A percentile compares a stretch with the other conserved stretches of the same genome.
phyloP scores from a whole-genome alignment of 768 basidiomycete species.

The Plicaturopsis crispa region DNA sequence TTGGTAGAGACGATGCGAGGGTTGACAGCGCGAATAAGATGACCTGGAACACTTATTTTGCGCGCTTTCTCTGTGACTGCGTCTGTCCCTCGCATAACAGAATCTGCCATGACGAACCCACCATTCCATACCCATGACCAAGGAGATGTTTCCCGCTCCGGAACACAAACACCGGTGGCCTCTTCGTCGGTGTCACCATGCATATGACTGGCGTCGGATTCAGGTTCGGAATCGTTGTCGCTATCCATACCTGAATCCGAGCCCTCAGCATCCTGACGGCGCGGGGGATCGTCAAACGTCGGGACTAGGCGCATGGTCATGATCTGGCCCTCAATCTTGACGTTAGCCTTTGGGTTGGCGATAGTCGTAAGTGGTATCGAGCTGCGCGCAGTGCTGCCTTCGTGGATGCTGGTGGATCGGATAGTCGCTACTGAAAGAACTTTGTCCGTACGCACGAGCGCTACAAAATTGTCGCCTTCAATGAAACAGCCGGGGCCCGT shows the following conservation, averaged over 20 bases:
- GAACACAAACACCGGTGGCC: no score
- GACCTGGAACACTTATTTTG: conserved; percentile 3
- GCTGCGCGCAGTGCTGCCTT: not conserved
- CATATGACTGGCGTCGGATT: no score
- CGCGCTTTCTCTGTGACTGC: conserved; percentile 4
- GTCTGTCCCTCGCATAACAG: conserved; percentile 2
- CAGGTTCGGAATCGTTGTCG: not conserved
- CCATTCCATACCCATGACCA: conserved; percentile 8
- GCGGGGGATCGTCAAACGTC: conserved; percentile 1
- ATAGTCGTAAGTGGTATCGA: conserved; percentile 1
- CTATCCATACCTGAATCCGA: not conserved
- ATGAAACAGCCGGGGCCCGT: conserved; percentile 3
- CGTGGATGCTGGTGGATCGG: conserved; percentile 6
- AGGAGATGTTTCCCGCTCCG: not conserved
- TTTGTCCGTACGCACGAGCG: conserved; percentile 2
- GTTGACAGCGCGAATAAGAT: conserved; percentile 3
- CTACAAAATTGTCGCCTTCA: conserved; percentile 6
- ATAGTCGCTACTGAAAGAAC: conserved; percentile 4
- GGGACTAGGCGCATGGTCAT: conserved; percentile 2
- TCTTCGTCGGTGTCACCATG: no score
- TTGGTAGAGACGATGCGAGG: conserved; percentile 1
- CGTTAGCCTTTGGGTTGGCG: conserved; percentile 1
- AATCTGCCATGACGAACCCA: conserved; percentile 3
- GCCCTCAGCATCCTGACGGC: no score
- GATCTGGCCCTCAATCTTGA: conserved; percentile 7